phyloP scores from a whole-genome alignment of 352 stramenopile genomes.

The Globisporangium mamillatum region DNA sequence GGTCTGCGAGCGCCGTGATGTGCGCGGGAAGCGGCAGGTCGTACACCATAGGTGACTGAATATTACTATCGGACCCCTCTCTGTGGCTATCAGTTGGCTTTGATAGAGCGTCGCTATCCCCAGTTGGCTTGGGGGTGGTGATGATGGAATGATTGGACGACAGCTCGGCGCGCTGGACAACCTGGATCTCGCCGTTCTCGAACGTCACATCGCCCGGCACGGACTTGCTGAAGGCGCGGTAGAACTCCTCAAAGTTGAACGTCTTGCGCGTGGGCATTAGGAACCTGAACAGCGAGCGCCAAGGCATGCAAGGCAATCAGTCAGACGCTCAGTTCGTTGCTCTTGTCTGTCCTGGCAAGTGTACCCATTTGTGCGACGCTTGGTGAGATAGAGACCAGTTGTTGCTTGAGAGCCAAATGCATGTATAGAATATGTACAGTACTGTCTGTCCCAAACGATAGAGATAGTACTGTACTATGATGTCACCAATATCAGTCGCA shows the following conservation, averaged over 20 bases:
- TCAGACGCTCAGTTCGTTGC: background rate
- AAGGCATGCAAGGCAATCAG: background rate
- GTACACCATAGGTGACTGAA: conserved; percentile 11
- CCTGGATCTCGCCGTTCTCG: conserved; percentile 34
- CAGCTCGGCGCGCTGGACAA: conserved; percentile 21
- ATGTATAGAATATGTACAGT: too few species aligned
- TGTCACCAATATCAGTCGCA: too few species aligned
- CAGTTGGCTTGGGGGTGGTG: background rate
- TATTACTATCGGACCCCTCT: background rate
- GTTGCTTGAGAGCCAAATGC: too few species aligned
- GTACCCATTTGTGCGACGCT: background rate
- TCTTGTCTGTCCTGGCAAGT: too few species aligned
- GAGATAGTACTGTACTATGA: too few species aligned
- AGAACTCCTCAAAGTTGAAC: conserved; percentile 67
- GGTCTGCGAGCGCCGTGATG: conserved; percentile 37
- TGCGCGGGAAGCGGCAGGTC: conserved; percentile 33
- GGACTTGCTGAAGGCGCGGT: conserved; percentile 59
- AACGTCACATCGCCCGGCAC: conserved; percentile 42
- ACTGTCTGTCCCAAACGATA: too few species aligned
- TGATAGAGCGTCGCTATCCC: background rate
- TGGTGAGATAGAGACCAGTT: too few species aligned
- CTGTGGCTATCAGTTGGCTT: background rate
- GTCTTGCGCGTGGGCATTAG: conserved; percentile 3
- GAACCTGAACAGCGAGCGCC: background rate
- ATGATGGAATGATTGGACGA: background rate